A percentile compares a stretch with the other conserved stretches of the same genome.
These are phyloP conservation scores for Tylopilus rubrobrunneus DNA, from an alignment of 768 basidiomycete species.

Conservation along the genomic window DNA sequence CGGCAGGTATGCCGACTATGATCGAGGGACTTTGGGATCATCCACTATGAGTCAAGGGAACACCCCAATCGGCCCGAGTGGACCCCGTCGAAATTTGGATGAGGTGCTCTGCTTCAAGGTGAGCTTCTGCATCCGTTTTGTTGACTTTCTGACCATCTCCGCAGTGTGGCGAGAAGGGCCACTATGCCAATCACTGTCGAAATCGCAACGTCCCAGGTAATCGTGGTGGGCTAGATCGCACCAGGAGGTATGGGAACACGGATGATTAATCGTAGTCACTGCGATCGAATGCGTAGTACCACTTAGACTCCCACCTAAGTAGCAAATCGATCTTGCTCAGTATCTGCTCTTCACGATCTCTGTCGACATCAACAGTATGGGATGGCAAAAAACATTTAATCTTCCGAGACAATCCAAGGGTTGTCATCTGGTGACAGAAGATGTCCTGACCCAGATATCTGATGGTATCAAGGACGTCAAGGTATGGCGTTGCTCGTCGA, in stretches of 20 bases:
- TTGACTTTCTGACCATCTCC: conserved; percentile 8
- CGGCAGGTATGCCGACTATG: conserved; percentile 77
- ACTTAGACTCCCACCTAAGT: background rate
- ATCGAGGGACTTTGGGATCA: conserved; percentile 44
- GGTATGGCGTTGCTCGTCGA: conserved; percentile 33
- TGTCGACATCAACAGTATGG: conserved; percentile 46
- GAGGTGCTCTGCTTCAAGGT: conserved; percentile 89
- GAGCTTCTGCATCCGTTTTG: conserved; percentile 16
- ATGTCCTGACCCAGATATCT: conserved; percentile 62
- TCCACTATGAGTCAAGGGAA: conserved; percentile 21
- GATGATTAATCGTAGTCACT: conserved; percentile 22
- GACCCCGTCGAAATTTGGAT: conserved; percentile 68
- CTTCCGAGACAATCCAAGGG: conserved; percentile 53
- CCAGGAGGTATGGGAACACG: conserved; percentile 28
- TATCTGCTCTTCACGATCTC: background rate
- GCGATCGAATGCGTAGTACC: background rate
- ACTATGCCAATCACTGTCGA: conserved; percentile 92
- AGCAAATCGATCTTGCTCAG: too few relatives aligned
- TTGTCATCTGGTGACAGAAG: conserved; percentile 82
- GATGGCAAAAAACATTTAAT: conserved; percentile 85
- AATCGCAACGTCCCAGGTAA: conserved; percentile 91
- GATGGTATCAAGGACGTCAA: conserved; percentile 66
- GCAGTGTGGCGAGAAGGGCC: conserved; percentile 88
- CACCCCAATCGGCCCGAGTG: conserved; percentile 30
- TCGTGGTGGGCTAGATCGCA: conserved; percentile 73